Percentiles rank a stretch among this genome's conserved stretches.
Evolutionary conservation across 2,329 filamentous ascomycete genomes (phyloP).

Genomic region (Neofusicoccum cordaticola): DNA sequence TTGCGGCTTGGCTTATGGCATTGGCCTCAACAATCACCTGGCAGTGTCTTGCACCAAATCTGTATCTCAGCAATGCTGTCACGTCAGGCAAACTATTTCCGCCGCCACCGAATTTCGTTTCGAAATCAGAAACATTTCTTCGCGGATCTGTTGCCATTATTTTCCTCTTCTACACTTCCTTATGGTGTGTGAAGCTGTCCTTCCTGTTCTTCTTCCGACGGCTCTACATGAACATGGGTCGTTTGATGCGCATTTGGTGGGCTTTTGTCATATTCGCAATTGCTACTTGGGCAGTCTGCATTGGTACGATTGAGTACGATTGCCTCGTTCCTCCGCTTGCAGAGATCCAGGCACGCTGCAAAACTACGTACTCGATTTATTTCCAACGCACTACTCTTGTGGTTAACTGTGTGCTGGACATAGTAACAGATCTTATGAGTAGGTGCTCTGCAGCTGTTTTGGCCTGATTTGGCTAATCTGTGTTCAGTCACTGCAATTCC

Average conservation of each 20-base stretch:
- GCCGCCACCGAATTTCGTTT: too few species aligned
- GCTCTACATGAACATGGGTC: slow-evolving; percentile 11
- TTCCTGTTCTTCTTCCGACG: slow-evolving; percentile 21
- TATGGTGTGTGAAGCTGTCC: slow-evolving; percentile 20
- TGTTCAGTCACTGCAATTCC: not conserved
- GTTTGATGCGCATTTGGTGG: slow-evolving; percentile 18
- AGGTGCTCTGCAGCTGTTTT: not conserved
- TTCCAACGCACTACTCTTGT: not conserved
- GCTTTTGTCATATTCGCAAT: slow-evolving; percentile 12
- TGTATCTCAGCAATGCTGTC: too few species aligned
- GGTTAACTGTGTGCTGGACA: not conserved
- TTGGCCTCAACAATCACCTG: too few species aligned
- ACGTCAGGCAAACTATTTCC: too few species aligned
- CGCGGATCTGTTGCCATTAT: too few species aligned
- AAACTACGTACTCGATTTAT: too few species aligned
- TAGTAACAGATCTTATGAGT: not conserved
- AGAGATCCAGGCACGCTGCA: too few species aligned
- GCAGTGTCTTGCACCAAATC: too few species aligned
- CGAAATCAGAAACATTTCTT: too few species aligned
- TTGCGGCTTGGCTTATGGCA: too few species aligned
- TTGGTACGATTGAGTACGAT: slow-evolving; percentile 16
- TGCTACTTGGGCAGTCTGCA: not conserved
- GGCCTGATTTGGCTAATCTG: too few species aligned
- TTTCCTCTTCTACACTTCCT: slow-evolving; percentile 18
- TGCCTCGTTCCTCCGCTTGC: not conserved